A percentile compares a stretch with the other conserved stretches of the same genome.
Evolutionary conservation across 768 basidiomycete genomes (phyloP).

Genomic region (Phylloporus sp.): DNA sequence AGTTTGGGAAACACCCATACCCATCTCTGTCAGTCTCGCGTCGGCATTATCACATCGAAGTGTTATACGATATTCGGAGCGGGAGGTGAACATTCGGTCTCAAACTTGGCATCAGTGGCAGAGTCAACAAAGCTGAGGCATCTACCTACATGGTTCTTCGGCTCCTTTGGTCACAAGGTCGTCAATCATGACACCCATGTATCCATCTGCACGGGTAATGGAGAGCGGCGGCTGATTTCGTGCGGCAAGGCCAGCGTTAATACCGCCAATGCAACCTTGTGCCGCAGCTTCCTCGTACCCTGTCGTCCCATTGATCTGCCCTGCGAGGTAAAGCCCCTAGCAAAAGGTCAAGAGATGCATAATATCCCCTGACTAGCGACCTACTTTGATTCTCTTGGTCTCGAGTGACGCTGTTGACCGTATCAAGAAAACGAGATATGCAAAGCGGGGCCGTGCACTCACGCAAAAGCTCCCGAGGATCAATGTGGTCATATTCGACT

Average conservation of each 20-base stretch:
- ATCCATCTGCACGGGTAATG: conserved; percentile 80
- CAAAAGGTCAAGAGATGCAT: not conserved
- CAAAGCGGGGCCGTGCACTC: conserved; percentile 26
- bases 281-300: conserved; percentile 95
- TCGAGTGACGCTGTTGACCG: conserved; percentile 62
- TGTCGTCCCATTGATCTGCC: conserved; percentile 91
- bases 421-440: not conserved
- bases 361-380: not conserved
- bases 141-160: conserved; percentile 74
- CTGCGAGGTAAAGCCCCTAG: conserved; percentile 80
- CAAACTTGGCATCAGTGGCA: conserved; percentile 5
- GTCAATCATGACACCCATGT: conserved; percentile 87
- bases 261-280: conserved; percentile 83
- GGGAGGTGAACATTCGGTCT: conserved; percentile 93
- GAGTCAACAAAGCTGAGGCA: not conserved
- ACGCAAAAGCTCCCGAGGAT: conserved; percentile 77
- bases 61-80: conserved; percentile 87
- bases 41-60: conserved; percentile 90
- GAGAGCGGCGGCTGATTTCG: conserved; percentile 50
- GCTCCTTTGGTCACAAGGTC: conserved; percentile 85
- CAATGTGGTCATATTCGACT: conserved; percentile 89
- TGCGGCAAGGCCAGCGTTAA: conserved; percentile 78
- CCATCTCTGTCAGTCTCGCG: conserved; percentile 71
- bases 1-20: conserved; percentile 29
- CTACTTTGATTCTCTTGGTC: conserved; percentile 74